Evolutionary conservation across 306 rosid species (phyloP), one percentile per base, ranked within the genome.

Genomic region (Trifolium fragiferum): DNA sequence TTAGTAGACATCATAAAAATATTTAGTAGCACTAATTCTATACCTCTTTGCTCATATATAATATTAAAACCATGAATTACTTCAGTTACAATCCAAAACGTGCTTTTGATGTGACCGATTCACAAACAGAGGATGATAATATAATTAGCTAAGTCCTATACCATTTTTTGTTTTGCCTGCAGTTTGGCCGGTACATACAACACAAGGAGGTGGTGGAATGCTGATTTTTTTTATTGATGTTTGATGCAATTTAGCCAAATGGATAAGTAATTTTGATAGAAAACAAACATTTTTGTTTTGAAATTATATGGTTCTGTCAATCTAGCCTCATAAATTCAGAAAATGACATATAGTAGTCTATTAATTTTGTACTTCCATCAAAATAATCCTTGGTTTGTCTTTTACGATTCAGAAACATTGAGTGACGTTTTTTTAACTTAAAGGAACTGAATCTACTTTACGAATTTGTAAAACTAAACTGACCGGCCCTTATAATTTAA

Each of bases 171-270:
- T 30, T 59, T 30, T 60, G 12, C 7, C 13, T 30, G 21, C 19
- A 30, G 66, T 60, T 27, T 27, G 38, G 66, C 32, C 66, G 40
- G 41, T 7, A 27, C 41, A 59, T 15, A 59, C 65, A 57, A 15
- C 21, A 59, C 12, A 59, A 30, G 66, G 14, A 30, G 66, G 66
- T n/a, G 35, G 38, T 58, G 7, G 66, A 7, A 7, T 62, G 25
- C 27, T 62, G 47, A 1, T 62, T 16, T 19, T 35, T 62, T 35
- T 18, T 16, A 1, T 62, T 33, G 21, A 32, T 33, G 20, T 32
- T 32, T 32, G 44, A 62, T 62, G 25, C 5, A 37, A 33, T 61
- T 61, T 8, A 44, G 67, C 23, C 67, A 62, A 62, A 33, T 62
- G 14, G 15, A 62, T 16, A 16, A 15, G 46, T 33, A 9, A 7